Base-by-base conservation (phyloP, 2,329 filamentous ascomycete genomes). In the Aspergillus ustus region DNA sequence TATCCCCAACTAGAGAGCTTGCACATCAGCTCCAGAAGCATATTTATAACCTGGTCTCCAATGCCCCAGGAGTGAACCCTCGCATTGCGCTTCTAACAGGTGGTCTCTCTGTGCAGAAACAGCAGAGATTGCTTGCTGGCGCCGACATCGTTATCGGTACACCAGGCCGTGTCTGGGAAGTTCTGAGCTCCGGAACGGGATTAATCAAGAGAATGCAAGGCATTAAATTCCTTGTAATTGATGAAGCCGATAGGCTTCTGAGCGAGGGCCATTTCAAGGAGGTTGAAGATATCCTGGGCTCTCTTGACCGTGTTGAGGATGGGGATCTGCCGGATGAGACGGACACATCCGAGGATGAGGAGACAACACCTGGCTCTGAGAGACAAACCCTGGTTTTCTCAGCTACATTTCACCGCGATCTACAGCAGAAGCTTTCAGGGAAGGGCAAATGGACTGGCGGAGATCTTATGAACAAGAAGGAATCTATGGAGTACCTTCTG, bases 201-300 rank as follows among this genome's bases (percentile, higher is more conserved):
- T 77, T 96, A 22, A 85, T 94, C 60, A 80, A 82, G 2, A 86
- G 87, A 2, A 88, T 99, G 70, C 89, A 89, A 72, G 79, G 85
- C 53, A 89, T 97, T 52, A 84, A 85, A 53, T 98, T 94, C 73
- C 80, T 99, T 2, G 92, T 98, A 0, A 85, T 99, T 1, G 95
- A 99, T 69, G 95, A 99, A 77, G 95, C 95, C 0, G 95, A 99
- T 80, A 86, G 95, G 56, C 82, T 99, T 19, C 84, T 99, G 63
- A 95, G 92, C 56, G 91, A 96, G 67, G 95, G 95, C 0, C 91
- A 97, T 73, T 99, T 97, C 80, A 94, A 97, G 76, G 95, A 99
- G 75, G 88, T 93, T 4, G 90, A 93, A 67, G 90, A 97, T 60
- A 96, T 99, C 22, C 78, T 99, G 17, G 88, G 88, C 60, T 87